A percentile compares a stretch with the other conserved stretches of the same genome.
Conservation (phyloP, 768 basidiomycete genomes). For the Hypsizygus marmoreus region DNA sequence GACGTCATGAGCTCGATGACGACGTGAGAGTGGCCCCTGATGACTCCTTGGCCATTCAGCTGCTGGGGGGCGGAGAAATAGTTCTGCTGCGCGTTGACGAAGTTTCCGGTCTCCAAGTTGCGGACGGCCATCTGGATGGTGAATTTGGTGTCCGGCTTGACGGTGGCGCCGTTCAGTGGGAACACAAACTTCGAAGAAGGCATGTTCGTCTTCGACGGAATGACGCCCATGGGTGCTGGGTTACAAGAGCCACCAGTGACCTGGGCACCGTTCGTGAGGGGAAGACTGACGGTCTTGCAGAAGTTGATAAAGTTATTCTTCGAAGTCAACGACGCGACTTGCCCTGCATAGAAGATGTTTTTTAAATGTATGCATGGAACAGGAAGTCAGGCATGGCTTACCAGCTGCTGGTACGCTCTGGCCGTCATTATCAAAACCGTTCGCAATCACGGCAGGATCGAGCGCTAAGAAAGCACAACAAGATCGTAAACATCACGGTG, state of each 20-base stretch:
- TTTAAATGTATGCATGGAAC: background rate
- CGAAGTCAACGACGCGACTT: conserved; percentile 53
- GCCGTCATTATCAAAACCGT: conserved; percentile 51
- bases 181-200: conserved; percentile 50
- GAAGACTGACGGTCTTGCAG: conserved; percentile 45
- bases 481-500: too few relatives aligned
- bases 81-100: conserved; percentile 55
- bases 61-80: conserved; percentile 63
- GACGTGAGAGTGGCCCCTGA: conserved; percentile 61
- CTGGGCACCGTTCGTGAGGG: conserved; percentile 57
- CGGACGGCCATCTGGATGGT: conserved; percentile 50
- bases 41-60: conserved; percentile 48
- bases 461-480: conserved; percentile 40
- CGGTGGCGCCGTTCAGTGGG: conserved; percentile 45
- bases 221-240: conserved; percentile 56
- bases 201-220: conserved; percentile 47
- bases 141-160: conserved; percentile 50
- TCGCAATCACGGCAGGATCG: conserved; percentile 45
- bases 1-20: conserved; percentile 52
- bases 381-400: background rate
- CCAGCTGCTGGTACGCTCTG: conserved; percentile 43
- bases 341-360: conserved; percentile 31
- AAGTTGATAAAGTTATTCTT: conserved; percentile 66
- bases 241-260: conserved; percentile 59
- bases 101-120: conserved; percentile 52